Base-by-base conservation (phyloP, 2,329 filamentous ascomycete species). In the Diaporthe sp. region DNA sequence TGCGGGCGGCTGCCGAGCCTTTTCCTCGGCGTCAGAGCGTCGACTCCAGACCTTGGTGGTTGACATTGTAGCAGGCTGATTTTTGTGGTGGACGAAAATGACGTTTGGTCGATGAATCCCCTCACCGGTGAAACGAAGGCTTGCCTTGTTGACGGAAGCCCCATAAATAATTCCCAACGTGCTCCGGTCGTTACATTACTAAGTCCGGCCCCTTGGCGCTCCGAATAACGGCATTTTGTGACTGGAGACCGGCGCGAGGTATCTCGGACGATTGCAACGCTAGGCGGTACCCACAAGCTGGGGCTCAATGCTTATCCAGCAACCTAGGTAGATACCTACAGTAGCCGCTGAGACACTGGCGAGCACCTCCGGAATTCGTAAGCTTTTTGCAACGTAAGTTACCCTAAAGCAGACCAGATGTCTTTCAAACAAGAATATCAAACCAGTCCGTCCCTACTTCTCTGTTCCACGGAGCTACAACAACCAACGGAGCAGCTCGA, bases 1-100 rank as follows among this genome's bases (percentile, higher is more conserved):
- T n/a, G 47, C 28, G 8, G 60, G 47, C 22, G 71, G 71, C 25
- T 55, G 47, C 4, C 60, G 22, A 20, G 71, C 22, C 51, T 44
- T 61, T 60, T 73, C 25, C 71, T 73, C 71, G 28, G 71, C 71
- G 6, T 73, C 71, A 1, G 71, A 25, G 61, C 58, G 58, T 34
- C 71, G 71, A 20, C 47, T 73, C 58, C 58, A 73, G 20, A 65
- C 58, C 22, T 65, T 73, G 37, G 34, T 70, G 47, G 28, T 13
- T 22, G 71, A 42, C 71, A 73, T 73, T 20, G 10, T 61, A 22
- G n/a, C n/a, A 28, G 22, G 9, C 13, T 70, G 28, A 22, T 13
- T 20, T 20, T 37, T 31, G 34, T 28, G 17, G 34, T 67, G 44
- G 13, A 20, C 49, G 17, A 42, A 34, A 34, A 34, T 42, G 49